phyloP scores from a whole-genome alignment of 352 stramenopile species.

The Phytophthora cryptogea region DNA sequence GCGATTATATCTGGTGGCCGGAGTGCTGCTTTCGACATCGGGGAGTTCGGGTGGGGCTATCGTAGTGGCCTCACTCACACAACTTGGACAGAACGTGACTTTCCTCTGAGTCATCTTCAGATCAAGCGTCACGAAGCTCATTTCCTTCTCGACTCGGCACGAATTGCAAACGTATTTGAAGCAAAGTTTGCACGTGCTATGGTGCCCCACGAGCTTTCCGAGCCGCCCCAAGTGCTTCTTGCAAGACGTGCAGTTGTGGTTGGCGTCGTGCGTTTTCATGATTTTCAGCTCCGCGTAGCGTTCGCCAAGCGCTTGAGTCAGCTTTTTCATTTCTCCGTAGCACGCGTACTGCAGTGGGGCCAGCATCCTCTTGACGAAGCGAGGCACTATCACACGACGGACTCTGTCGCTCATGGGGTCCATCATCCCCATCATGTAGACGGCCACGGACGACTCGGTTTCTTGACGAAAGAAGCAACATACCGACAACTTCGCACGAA shows the following conservation, averaged over 20 bases:
- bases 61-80: slow-evolving; percentile 19
- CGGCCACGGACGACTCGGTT: slow-evolving; percentile 30
- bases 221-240: slow-evolving; percentile 27
- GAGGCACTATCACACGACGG: slow-evolving; percentile 39
- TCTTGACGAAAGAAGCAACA: slow-evolving; percentile 48
- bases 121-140: slow-evolving; percentile 35
- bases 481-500: slow-evolving; percentile 49
- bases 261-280: slow-evolving; percentile 15
- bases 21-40: slow-evolving; percentile 13
- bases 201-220: slow-evolving; percentile 19
- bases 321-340: slow-evolving; percentile 51
- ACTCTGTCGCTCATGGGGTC: slow-evolving; percentile 25
- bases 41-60: slow-evolving; percentile 16
- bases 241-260: slow-evolving; percentile 21
- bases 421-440: slow-evolving; percentile 42
- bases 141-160: slow-evolving; percentile 31
- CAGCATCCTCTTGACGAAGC: slow-evolving; percentile 37
- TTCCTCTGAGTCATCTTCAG: slow-evolving; percentile 48
- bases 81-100: slow-evolving; percentile 33
- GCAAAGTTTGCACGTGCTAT: slow-evolving; percentile 35
- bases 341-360: slow-evolving; percentile 33
- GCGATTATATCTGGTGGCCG: slow-evolving; percentile 8
- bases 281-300: slow-evolving; percentile 25
- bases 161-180: slow-evolving; percentile 32
- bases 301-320: slow-evolving; percentile 32